Evolutionary conservation across 1,139 yeast species (phyloP).

Genomic region (Zygoascus hellenicus): DNA sequence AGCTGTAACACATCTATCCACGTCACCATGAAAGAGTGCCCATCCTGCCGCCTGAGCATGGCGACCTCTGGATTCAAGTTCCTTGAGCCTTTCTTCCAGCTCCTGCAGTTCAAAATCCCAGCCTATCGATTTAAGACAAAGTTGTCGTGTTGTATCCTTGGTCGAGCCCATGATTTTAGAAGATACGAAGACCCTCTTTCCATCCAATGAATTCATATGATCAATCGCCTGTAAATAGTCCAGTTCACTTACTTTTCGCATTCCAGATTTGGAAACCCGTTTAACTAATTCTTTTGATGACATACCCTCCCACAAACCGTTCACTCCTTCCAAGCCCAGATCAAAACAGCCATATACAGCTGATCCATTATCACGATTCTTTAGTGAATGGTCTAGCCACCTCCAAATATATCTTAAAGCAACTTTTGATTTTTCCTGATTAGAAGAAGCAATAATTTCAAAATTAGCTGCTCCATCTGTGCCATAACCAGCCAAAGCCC

Average conservation of each 20-base stretch:
- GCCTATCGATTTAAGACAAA: conserved; percentile 82
- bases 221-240: conserved; percentile 24
- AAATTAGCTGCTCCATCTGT: conserved; percentile 63
- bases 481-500: conserved; percentile 73
- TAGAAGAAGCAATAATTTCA: conserved; percentile 42
- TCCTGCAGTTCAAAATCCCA: conserved; percentile 83
- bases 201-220: conserved; percentile 19
- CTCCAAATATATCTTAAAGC: conserved; percentile 79
- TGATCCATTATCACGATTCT: conserved; percentile 59
- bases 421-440: conserved; percentile 42
- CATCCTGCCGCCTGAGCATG: conserved; percentile 94
- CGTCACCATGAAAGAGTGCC: conserved; percentile 94
- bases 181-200: conserved; percentile 35
- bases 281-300: conserved; percentile 55
- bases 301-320: conserved; percentile 85
- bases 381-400: conserved; percentile 73
- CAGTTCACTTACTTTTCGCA: conserved; percentile 18
- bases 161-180: conserved; percentile 22
- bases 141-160: conserved; percentile 49
- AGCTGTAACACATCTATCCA: conserved; percentile 70
- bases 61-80: conserved; percentile 53
- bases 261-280: conserved; percentile 33
- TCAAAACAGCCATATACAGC: conserved; percentile 68
- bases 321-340: conserved; percentile 80
- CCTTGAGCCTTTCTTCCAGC: conserved; percentile 60